Evolutionary conservation across 1,139 yeast species (phyloP).

Genomic region (Taphrina deformans): DNA sequence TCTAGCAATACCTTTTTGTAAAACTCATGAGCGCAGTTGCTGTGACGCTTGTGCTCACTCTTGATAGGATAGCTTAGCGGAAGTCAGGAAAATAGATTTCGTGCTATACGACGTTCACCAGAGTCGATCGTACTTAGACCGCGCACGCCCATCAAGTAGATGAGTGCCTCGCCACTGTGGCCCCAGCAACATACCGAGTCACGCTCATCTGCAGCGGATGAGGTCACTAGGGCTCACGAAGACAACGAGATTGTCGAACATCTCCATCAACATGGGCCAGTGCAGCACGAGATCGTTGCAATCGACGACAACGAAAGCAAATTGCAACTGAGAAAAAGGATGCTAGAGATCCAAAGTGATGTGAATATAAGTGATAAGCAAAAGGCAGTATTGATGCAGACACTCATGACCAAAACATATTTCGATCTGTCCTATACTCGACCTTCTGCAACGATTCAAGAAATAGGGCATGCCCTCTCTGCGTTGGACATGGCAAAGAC

Average conservation of each 20-base stretch:
- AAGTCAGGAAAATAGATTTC: too few relatives aligned
- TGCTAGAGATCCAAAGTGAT: slow-evolving; percentile 56
- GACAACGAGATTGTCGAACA: not conserved
- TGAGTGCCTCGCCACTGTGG: slow-evolving; percentile 12
- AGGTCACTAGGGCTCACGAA: not conserved
- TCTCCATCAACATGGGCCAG: not conserved
- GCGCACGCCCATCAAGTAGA: too few relatives aligned
- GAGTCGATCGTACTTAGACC: too few relatives aligned
- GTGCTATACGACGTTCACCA: too few relatives aligned
- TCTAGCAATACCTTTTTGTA: too few relatives aligned
- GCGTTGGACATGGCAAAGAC: slow-evolving; percentile 44
- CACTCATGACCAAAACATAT: slow-evolving; percentile 34
- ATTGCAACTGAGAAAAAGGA: slow-evolving; percentile 53
- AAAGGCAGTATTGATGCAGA: slow-evolving; percentile 59
- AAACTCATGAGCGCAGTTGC: too few relatives aligned
- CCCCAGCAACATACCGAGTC: not conserved
- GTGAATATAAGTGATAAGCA: slow-evolving; percentile 55
- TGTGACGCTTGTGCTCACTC: too few relatives aligned
- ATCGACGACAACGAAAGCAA: slow-evolving; percentile 32
- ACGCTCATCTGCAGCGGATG: not conserved
- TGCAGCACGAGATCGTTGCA: not conserved
- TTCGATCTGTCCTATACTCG: slow-evolving; percentile 31
- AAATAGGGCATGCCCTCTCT: slow-evolving; percentile 25
- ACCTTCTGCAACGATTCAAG: slow-evolving; percentile 28
- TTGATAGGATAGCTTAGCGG: too few relatives aligned